Base-by-base conservation (phyloP, 805 yeast species). In the Yarrowia sp. region DNA sequence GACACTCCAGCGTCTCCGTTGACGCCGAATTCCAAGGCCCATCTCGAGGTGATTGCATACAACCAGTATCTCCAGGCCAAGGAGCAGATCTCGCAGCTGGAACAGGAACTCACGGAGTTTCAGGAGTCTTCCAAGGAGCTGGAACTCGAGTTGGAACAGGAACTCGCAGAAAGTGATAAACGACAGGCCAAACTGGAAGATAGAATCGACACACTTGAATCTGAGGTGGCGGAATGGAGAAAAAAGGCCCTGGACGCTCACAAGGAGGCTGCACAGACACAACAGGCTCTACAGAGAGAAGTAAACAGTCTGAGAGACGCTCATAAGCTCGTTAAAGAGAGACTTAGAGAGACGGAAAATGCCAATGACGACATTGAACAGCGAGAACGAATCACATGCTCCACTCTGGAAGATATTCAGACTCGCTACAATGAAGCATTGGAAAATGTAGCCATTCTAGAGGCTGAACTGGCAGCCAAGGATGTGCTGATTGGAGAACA, bases 111-210 rank as follows among this genome's bases (percentile, higher is more conserved):
- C 19, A 75, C 73, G 22, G 85, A 83, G 71, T 81, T 83, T 69
- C 82, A 81, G 69, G 75, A 73, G 26, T 80, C 84, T 7, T 80
- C 83, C 53, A 75, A 77, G 59, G 86, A 82, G 70, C 74, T 83
- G 46, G 85, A 83, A 72, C 75, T 74, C 48, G 85, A 82, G 67
- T 74, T 83, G 42, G 86, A 83, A 73, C 53, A 77, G 68, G 85
- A 83, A 70, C 73, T 81, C 43, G 78, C 72, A n/a, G 79, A 75
- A 32, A 69, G 79, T 26, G 81, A 80, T 26, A 71, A 70, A 49
- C 69, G 71, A 55, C 74, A 74, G 40, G 69, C 69, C n/a, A 71
- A 69, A 32, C 73, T 79, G 40, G 70, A 72, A 41, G 65, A 70
- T 22, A 70, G 70, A 48, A 72, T 77, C 14, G 71, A 67, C 3